Evolutionary conservation across 1,284 basidiomycete genomes (phyloP).

Genomic region (Pseudozyma tsukubaensis): DNA sequence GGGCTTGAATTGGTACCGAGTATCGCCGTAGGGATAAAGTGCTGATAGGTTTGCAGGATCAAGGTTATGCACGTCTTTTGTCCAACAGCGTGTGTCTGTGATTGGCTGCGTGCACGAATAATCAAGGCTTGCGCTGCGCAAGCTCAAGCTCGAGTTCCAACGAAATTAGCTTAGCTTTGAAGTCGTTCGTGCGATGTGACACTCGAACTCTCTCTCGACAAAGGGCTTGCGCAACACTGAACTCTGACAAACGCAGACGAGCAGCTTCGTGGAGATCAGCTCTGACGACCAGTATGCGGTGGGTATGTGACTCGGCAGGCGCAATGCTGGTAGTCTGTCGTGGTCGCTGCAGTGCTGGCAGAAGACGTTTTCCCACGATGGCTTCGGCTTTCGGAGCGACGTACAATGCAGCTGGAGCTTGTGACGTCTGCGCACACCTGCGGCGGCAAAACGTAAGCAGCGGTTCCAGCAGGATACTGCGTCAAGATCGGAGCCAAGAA

Average conservation of each 20-base stretch:
- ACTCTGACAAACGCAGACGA: too few relatives aligned
- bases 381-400: constrained; percentile 23
- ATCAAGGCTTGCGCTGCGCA: constrained; percentile 15
- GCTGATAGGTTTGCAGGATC: constrained; percentile 2
- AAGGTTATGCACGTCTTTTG: constrained; percentile 1
- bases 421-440: background rate
- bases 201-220: constrained; percentile 12
- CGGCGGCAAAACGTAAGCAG: background rate
- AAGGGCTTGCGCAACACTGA: too few relatives aligned
- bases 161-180: constrained; percentile 2
- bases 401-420: constrained; percentile 5
- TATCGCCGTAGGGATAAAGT: constrained; percentile 9
- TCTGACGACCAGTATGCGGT: background rate
- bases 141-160: constrained; percentile 15
- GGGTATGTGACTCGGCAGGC: constrained; percentile 15
- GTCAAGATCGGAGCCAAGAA: constrained; percentile 13
- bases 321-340: constrained; percentile 12
- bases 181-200: constrained; percentile 14
- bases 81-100: constrained; percentile 3
- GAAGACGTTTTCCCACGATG: constrained; percentile 26
- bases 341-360: constrained; percentile 11
- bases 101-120: constrained; percentile 12
- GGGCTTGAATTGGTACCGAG: constrained; percentile 7
- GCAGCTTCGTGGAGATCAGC: background rate
- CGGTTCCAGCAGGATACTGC: background rate